Percentiles rank a stretch among this genome's conserved stretches.
phyloP scores from a whole-genome alignment of 164 flowering plant species.

The Annona squamosa region DNA sequence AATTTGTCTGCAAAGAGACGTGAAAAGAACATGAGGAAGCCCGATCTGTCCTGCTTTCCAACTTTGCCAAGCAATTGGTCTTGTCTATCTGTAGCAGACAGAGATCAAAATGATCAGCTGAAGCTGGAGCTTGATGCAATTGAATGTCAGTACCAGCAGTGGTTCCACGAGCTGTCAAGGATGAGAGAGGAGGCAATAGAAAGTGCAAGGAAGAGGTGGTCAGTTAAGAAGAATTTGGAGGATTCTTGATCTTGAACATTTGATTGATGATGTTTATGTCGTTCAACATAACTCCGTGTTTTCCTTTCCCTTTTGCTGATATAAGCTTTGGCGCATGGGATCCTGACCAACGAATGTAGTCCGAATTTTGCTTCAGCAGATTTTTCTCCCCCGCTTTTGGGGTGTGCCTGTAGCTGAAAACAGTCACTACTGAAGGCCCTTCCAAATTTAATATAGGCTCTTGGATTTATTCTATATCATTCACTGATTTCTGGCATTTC shows the following conservation, averaged over 20 bases:
- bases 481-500: too few relatives aligned
- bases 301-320: not conserved
- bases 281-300: not conserved
- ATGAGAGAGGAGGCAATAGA: conserved; percentile 56
- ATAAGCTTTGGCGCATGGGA: not conserved
- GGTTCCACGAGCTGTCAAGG: conserved; percentile 44
- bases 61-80: conserved; percentile 26
- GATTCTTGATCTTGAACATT: conserved; percentile 14
- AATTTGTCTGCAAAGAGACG: conserved; percentile 5
- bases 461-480: too few relatives aligned
- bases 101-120: conserved; percentile 35
- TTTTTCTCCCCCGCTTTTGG: too few relatives aligned
- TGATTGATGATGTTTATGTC: not conserved
- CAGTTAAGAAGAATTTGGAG: conserved; percentile 29
- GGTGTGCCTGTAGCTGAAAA: too few relatives aligned
- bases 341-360: not conserved
- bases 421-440: too few relatives aligned
- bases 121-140: conserved; percentile 53
- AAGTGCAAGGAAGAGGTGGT: conserved; percentile 49
- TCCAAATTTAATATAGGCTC: too few relatives aligned
- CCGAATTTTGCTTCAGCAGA: too few relatives aligned
- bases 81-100: conserved; percentile 25
- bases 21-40: conserved; percentile 15
- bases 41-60: conserved; percentile 17
- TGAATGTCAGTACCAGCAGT: conserved; percentile 44